phyloP scores from a whole-genome alignment of 768 basidiomycete genomes.

The Russula dissimulans region DNA sequence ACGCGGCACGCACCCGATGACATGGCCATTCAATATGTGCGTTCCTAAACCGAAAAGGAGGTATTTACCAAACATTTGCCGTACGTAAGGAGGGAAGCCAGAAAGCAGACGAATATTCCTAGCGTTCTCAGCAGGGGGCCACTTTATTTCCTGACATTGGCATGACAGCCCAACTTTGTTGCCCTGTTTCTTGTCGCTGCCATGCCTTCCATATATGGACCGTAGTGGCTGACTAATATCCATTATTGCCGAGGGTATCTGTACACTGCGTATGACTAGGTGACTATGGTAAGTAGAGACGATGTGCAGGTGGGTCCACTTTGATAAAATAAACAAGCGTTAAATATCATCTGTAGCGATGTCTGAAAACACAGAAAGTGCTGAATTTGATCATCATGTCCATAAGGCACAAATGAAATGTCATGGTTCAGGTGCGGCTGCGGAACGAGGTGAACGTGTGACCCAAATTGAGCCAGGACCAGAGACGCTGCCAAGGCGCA shows the following conservation, averaged over 20 bases:
- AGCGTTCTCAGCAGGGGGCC: too few species aligned
- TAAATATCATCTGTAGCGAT: constrained; percentile 8
- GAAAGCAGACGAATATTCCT: too few species aligned
- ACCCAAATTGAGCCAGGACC: background rate
- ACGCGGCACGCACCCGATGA: constrained; percentile 1
- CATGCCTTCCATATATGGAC: too few species aligned
- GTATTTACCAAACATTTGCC: background rate
- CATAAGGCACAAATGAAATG: background rate
- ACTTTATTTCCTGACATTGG: too few species aligned
- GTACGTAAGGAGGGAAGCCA: background rate
- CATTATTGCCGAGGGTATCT: constrained; percentile 1
- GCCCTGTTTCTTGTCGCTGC: background rate
- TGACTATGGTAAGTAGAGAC: background rate
- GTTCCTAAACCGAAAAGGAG: too few species aligned
- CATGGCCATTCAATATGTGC: background rate
- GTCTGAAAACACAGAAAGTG: background rate
- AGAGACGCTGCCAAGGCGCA: constrained; percentile 15
- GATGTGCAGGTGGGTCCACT: background rate
- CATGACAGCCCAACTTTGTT: background rate
- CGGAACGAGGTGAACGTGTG: background rate
- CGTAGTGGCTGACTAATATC: background rate
- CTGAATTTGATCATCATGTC: background rate
- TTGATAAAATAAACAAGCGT: constrained; percentile 3
- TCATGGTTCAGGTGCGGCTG: background rate
- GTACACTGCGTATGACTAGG: background rate